Base-by-base conservation (phyloP, 495 filamentous ascomycete species). In the Corynascus novoguineensis region DNA sequence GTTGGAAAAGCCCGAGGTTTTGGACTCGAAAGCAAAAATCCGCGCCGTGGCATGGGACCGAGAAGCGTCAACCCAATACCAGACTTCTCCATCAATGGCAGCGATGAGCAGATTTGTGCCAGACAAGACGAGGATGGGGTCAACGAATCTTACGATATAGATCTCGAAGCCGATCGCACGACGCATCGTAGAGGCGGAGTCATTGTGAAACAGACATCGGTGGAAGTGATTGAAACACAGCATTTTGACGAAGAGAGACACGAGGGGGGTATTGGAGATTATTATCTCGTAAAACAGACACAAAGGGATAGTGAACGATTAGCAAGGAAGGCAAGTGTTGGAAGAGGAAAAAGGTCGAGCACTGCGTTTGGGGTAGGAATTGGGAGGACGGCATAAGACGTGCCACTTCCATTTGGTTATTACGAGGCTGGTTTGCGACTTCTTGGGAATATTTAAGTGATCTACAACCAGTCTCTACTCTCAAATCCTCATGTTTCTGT, bases 21-120 rank as follows among this genome's bases (percentile, higher is more conserved):
- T 28, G 31, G 49, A 19, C 64, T 72, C 34, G 72, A 72, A 7
- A 66, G 73, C 42, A 75, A 72, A 40, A 69, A 64, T 42, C 71
- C 70, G 40, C 72, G 73, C n/a, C 69, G 76, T 24, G 67, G 75
- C 14, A 62, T 62, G 49, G 71, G 71, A 3, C 71, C 71, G 1
- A 57, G 68, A 5, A 75, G 64, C 40, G 66, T 66, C 4, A 68
- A 82, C 57, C 75, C 76, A 15, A 71, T 76, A 31, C 79, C 78
- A 5, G 67, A 73, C 8, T 62, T 80, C 58, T 28, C 53, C 10
- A 71, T 78, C 44, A 78, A 63, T 50, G 77, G 74, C 64, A 81
- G 78, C 60, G 75, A 81, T 50, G 78, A 81, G 60, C 67, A 67
- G 31, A 80, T 53, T 17, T 53, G 24, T 21, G 4, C 3, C 1